Percentiles rank a stretch among this genome's conserved stretches.
These are phyloP conservation scores for Talaromyces piceae DNA, from an alignment of 2,329 filamentous ascomycete genomes.

Conservation along the genomic window DNA sequence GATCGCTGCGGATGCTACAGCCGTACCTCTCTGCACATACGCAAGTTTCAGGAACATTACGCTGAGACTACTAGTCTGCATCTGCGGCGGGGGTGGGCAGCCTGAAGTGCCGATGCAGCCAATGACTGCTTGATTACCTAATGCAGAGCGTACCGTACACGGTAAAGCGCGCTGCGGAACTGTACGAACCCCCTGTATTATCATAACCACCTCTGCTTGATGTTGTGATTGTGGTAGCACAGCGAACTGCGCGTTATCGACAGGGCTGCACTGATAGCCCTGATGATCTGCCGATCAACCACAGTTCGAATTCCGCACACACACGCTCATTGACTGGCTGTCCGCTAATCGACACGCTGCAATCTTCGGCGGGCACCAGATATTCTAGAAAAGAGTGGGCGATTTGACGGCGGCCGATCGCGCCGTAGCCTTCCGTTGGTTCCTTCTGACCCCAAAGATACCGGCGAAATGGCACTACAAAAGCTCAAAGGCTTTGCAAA, in stretches of 20 bases:
- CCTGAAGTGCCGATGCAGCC: not conserved
- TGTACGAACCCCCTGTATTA: not conserved
- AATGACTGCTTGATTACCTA: not conserved
- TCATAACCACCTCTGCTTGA: no score
- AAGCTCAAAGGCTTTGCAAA: no score
- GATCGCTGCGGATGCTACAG: not conserved
- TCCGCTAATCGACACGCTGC: no score
- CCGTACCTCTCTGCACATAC: no score
- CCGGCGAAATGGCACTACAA: not conserved
- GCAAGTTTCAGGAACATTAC: no score
- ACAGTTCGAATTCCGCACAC: no score
- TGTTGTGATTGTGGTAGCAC: no score
- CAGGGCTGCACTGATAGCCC: no score
- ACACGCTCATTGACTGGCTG: no score
- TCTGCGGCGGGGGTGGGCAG: not conserved
- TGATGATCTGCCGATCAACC: no score
- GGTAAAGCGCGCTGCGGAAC: not conserved
- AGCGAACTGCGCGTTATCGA: no score
- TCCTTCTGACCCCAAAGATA: not conserved
- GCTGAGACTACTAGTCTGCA: no score
- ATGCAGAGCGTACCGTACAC: not conserved
- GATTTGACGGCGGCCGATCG: not conserved
- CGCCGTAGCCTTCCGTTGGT: not conserved
- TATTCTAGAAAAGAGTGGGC: not conserved
- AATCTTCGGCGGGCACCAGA: not conserved